Conservation (phyloP, 768 basidiomycete species). For the Cubamyces lactineus region DNA sequence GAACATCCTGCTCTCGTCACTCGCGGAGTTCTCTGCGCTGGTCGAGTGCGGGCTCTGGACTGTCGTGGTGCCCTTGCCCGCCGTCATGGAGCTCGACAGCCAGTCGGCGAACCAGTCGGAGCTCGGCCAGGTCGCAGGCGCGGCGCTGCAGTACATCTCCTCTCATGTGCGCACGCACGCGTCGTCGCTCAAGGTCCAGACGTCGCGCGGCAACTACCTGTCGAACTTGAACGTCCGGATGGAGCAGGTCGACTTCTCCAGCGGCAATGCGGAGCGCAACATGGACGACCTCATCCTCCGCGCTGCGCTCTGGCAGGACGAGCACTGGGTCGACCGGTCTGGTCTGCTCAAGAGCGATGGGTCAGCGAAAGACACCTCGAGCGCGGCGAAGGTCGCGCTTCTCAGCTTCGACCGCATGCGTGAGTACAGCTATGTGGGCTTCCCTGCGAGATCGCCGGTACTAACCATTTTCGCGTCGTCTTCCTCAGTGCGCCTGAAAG, state of each 20-base stretch:
- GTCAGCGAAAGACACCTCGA: conserved; percentile 42
- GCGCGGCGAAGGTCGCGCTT: conserved; percentile 81
- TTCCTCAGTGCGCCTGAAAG: conserved; percentile 80
- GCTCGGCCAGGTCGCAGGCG: conserved; percentile 75
- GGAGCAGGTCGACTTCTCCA: conserved; percentile 78
- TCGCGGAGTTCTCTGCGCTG: conserved; percentile 70
- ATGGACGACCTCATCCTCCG: conserved; percentile 97
- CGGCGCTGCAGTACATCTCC: conserved; percentile 76
- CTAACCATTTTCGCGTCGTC: conserved; percentile 15
- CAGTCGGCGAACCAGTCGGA: conserved; percentile 63
- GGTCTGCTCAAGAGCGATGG: conserved; percentile 57
- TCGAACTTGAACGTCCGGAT: conserved; percentile 78
- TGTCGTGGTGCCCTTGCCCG: conserved; percentile 88
- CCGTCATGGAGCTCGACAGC: conserved; percentile 97
- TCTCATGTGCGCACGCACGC: conserved; percentile 75
- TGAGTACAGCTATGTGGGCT: conserved; percentile 45
- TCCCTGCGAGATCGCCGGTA: conserved; percentile 15
- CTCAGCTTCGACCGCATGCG: conserved; percentile 92
- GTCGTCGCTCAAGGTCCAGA: conserved; percentile 88
- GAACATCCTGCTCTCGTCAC: conserved; percentile 88
- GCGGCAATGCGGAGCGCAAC: conserved; percentile 58
- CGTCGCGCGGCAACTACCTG: conserved; percentile 93
- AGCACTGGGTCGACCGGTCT: conserved; percentile 89
- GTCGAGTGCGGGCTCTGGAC: conserved; percentile 87
- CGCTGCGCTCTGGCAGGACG: conserved; percentile 90